phyloP scores from a whole-genome alignment of 257 asterid species.

The Lycium ferocissimum region DNA sequence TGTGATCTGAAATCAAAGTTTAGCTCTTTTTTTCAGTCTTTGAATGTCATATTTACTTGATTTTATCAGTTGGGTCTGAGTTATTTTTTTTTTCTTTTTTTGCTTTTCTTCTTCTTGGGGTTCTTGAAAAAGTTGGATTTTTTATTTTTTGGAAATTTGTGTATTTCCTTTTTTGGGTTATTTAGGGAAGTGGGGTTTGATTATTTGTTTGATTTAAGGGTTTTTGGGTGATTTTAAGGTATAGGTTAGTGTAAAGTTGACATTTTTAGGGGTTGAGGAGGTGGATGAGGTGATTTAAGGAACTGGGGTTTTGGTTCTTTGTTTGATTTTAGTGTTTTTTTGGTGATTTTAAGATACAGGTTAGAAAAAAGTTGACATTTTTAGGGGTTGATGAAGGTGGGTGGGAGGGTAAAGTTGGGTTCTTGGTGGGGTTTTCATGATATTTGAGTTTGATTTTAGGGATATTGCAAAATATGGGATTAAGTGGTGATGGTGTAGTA shows the following conservation, averaged over 20 bases:
- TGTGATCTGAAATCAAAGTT: conserved; percentile 34
- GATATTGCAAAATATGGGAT: conserved; percentile 67
- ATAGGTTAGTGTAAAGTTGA: background rate
- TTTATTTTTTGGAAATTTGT: background rate
- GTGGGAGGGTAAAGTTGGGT: conserved; percentile 26
- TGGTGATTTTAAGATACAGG: conserved; percentile 26
- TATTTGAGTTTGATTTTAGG: conserved; percentile 48
- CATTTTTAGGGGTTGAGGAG: background rate
- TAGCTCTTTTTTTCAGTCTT: conserved; percentile 12
- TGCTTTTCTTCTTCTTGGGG: background rate
- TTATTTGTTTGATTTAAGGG: conserved; percentile 23
- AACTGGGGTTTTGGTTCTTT: background rate
- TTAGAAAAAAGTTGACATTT: conserved; percentile 27
- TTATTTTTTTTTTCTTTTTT: conserved; percentile 4
- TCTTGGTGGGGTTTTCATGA: conserved; percentile 34
- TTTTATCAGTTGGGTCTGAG: conserved; percentile 42
- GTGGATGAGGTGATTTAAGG: background rate
- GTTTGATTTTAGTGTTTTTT: background rate
- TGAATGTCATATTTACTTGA: conserved; percentile 35
- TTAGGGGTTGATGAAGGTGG: conserved; percentile 9
- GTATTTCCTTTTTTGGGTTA: background rate
- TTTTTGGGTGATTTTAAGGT: conserved; percentile 1
- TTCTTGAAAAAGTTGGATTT: conserved; percentile 39
- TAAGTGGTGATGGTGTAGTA: conserved; percentile 47
- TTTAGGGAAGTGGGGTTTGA: conserved; percentile 3